Percentiles rank a stretch among this genome's conserved stretches.
Conservation (phyloP, 441 rosid species). For the Codiaeum variegatum region DNA sequence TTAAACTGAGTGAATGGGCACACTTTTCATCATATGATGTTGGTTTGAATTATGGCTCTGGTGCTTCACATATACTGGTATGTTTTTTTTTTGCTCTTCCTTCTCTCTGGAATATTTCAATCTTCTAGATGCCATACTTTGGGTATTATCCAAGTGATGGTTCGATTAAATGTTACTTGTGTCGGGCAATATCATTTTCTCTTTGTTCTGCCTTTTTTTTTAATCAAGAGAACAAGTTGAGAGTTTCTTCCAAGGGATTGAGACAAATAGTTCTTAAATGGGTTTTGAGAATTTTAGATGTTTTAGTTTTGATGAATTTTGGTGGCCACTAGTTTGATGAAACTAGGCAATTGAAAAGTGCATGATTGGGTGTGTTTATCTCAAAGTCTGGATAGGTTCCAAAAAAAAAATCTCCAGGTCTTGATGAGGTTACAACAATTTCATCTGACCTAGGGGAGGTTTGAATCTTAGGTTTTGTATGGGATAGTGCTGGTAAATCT, state of each 20-base stretch:
- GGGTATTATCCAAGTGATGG: background rate
- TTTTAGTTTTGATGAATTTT: background rate
- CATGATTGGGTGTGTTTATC: background rate
- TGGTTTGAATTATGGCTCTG: conserved; percentile 81
- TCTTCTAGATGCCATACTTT: background rate
- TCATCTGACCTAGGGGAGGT: background rate
- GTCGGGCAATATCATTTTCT: background rate
- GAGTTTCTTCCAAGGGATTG: background rate
- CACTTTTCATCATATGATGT: conserved; percentile 75
- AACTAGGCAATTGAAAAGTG: background rate
- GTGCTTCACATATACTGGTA: conserved; percentile 90
- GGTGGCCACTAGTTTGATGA: background rate
- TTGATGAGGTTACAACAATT: background rate
- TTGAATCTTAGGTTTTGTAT: background rate
- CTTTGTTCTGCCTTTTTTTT: background rate
- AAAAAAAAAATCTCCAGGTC: background rate
- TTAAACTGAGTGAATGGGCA: conserved; percentile 94
- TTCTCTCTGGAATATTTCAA: conserved; percentile 16
- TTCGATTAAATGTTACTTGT: background rate
- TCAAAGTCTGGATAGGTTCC: background rate
- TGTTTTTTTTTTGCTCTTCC: conserved; percentile 15
- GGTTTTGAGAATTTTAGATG: background rate
- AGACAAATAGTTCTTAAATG: background rate
- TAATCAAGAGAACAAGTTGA: background rate
- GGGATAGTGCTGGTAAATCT: background rate